Base-by-base conservation (phyloP, 2,329 filamentous ascomycete genomes). In the Fusarium acutatum region DNA sequence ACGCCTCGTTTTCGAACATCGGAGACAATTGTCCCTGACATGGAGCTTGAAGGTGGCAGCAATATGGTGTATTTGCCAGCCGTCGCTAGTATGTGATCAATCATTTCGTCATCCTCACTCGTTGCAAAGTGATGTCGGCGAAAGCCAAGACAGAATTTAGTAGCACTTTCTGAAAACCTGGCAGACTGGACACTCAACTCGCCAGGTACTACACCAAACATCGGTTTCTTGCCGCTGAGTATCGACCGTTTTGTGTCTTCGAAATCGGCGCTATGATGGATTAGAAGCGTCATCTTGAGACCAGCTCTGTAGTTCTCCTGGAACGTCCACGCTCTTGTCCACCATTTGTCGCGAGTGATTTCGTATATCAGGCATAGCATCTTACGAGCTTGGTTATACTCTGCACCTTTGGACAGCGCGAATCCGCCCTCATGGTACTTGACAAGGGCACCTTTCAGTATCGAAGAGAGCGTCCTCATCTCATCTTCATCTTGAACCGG, bases 221-320 rank as follows among this genome's bases (percentile, higher is more conserved):
- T 46, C 2, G 62, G n/a, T 2, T 57, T 65, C 12, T 63, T 38
- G 1, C 54, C 49, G 1, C 37, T 30, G 0, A 44, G 72, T 13
- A 66, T 60, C n/a, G 71, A 71, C 14, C 54, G 41, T 57, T 81
- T 81, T 32, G 64, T 18, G 3, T 32, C 13, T 20, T 80, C 76
- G 0, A 77, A 60, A 0, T 60, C 61, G 9, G 40, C 32, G n/a
- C 13, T 22, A 46, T 81, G 79, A 7, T 69, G 71, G 12, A 81
- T 78, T 0, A 81, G 64, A 13, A 82, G 74, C 1, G 41, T 67
- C 80, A 82, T 82, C 0, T 69, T 38, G 20, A 43, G 38, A 4
- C 77, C 76, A 9, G 71, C 80, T 34, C 77, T 72, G 41, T 82
- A 82, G 47, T 80, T 82, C 59, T 82, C 80, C 24, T 82, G 80